phyloP scores from a whole-genome alignment of 2,329 filamentous ascomycete genomes.

The Pestalotiopsis sp. region DNA sequence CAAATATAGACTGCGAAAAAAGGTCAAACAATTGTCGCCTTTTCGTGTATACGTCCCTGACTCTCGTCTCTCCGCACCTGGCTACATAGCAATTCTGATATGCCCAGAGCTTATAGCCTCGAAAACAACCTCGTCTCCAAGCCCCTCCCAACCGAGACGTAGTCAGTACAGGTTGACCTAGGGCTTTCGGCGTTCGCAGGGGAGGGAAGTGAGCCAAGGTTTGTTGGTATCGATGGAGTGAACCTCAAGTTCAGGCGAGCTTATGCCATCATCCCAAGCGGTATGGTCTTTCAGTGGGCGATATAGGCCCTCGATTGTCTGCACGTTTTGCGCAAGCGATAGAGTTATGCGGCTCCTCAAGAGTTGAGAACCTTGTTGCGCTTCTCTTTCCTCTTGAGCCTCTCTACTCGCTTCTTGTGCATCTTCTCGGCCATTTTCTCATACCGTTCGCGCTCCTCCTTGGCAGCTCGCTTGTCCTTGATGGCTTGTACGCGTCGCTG shows the following conservation, averaged over 20 bases:
- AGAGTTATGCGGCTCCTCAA: conserved; percentile 37
- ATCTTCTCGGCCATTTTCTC: conserved; percentile 96
- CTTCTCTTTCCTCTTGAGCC: conserved; percentile 94
- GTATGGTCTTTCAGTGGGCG: not conserved
- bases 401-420: conserved; percentile 93
- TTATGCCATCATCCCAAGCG: not conserved
- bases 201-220: not conserved
- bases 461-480: conserved; percentile 82
- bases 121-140: not conserved
- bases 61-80: not conserved
- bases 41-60: not conserved
- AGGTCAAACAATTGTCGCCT: not conserved
- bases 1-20: not conserved
- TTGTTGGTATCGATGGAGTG: not conserved
- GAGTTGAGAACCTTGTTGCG: conserved; percentile 82
- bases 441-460: conserved; percentile 91
- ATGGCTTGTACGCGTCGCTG: conserved; percentile 78
- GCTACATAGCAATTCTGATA: not conserved
- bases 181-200: not conserved
- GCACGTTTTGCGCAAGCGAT: not conserved
- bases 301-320: not conserved
- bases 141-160: not conserved
- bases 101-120: not conserved
- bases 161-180: not conserved
- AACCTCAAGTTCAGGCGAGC: not conserved